phyloP scores from a whole-genome alignment of 768 basidiomycete genomes.

The Suillus lakei region DNA sequence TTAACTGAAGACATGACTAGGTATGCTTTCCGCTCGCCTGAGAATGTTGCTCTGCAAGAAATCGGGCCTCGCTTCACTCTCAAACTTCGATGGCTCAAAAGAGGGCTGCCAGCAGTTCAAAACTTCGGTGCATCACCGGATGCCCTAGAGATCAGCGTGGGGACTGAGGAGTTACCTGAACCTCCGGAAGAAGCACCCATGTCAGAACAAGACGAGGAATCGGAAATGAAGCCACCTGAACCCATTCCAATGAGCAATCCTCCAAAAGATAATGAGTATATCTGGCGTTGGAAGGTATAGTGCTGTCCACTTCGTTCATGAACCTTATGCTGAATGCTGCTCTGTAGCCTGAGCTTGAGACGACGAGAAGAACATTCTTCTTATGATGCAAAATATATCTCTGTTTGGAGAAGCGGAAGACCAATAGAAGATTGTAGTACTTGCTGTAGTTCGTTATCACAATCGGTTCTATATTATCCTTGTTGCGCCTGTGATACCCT shows the following conservation, averaged over 20 bases:
- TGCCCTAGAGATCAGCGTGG: constrained; percentile 58
- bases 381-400: constrained; percentile 46
- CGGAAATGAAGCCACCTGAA: constrained; percentile 21
- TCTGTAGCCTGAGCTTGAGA: constrained; percentile 88
- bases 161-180: constrained; percentile 34
- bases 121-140: constrained; percentile 66
- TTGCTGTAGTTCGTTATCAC: not conserved
- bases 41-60: constrained; percentile 93
- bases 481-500: not conserved
- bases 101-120: constrained; percentile 83
- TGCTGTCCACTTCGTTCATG: not conserved
- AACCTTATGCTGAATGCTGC: constrained; percentile 16
- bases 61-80: constrained; percentile 98
- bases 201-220: constrained; percentile 18
- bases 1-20: constrained; percentile 42
- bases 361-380: constrained; percentile 89
- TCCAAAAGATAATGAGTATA: constrained; percentile 74
- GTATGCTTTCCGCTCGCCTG: constrained; percentile 90
- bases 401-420: not conserved
- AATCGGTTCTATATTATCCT: too few relatives aligned
- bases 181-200: constrained; percentile 17
- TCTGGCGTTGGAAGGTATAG: constrained; percentile 92
- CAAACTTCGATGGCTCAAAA: constrained; percentile 88
- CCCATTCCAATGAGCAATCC: constrained; percentile 41
- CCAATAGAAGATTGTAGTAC: not conserved